phyloP scores from a whole-genome alignment of 2,329 filamentous ascomycete genomes.

The Xylaria sp. region DNA sequence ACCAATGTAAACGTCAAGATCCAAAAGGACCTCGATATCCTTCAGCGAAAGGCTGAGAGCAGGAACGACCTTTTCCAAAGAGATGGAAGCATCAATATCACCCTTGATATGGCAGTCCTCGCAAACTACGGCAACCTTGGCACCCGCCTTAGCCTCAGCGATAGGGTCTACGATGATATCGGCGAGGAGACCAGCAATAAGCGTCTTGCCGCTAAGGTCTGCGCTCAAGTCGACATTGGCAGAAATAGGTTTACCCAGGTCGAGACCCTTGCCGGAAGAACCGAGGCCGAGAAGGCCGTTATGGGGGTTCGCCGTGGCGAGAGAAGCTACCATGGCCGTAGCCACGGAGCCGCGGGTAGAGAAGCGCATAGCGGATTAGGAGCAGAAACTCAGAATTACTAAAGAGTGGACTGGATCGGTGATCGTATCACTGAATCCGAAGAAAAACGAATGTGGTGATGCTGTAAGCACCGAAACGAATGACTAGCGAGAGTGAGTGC shows the following conservation, averaged over 20 bases:
- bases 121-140: constrained; percentile 54
- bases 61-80: constrained; percentile 55
- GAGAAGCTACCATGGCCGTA: constrained; percentile 47
- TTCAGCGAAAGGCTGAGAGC: constrained; percentile 60
- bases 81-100: constrained; percentile 58
- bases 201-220: constrained; percentile 45
- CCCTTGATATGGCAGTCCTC: constrained; percentile 63
- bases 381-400: constrained; percentile 33
- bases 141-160: constrained; percentile 42
- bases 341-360: constrained; percentile 46
- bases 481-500: constrained; percentile 44
- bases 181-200: constrained; percentile 45
- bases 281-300: constrained; percentile 21
- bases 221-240: constrained; percentile 43
- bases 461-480: constrained; percentile 45
- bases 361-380: constrained; percentile 45
- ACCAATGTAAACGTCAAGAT: constrained; percentile 59
- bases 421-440: constrained; percentile 38
- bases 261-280: constrained; percentile 9
- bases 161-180: constrained; percentile 56
- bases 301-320: constrained; percentile 44
- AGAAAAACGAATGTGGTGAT: constrained; percentile 44
- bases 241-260: constrained; percentile 43
- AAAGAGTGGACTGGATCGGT: constrained; percentile 51
- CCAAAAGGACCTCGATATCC: constrained; percentile 63